A percentile compares a stretch with the other conserved stretches of the same genome.
These are phyloP conservation scores for Fonsecaea monophora DNA, from an alignment of 2,329 filamentous ascomycete genomes.

Conservation along the genomic window DNA sequence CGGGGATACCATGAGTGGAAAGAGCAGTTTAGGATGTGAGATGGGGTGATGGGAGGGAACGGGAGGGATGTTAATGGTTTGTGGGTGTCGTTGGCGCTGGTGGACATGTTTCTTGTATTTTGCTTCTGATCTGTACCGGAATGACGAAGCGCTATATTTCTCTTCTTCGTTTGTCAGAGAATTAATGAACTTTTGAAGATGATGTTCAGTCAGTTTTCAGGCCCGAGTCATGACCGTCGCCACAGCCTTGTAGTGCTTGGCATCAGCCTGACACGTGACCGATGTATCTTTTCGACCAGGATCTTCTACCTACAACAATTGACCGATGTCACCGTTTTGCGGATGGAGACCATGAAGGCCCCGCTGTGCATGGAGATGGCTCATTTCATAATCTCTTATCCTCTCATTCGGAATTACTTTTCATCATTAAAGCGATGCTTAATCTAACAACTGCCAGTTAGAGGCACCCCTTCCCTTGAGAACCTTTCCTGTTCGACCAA, in stretches of 20 bases:
- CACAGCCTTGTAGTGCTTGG: slow-evolving; percentile 19
- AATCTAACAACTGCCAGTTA: no score
- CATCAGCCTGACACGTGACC: slow-evolving; percentile 8
- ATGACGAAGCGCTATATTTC: background rate
- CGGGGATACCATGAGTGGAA: slow-evolving; percentile 90
- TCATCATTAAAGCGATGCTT: no score
- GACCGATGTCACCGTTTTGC: no score
- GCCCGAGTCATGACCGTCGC: background rate
- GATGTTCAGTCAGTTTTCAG: background rate
- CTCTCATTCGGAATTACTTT: no score
- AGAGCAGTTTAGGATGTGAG: slow-evolving; percentile 92
- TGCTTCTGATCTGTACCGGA: background rate
- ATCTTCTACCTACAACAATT: slow-evolving; percentile 4
- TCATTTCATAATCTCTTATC: no score
- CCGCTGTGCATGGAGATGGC: no score
- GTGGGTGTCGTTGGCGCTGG: slow-evolving; percentile 16
- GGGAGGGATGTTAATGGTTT: slow-evolving; percentile 53
- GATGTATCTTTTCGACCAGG: background rate
- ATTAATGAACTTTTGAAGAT: background rate
- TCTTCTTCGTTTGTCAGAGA: background rate
- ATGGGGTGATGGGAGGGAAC: slow-evolving; percentile 83
- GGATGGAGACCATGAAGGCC: no score
- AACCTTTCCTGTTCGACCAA: no score
- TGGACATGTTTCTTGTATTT: slow-evolving; percentile 1
- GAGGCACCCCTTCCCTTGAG: no score